Base-by-base conservation (phyloP, 2,329 filamentous ascomycete genomes). In the Diaporthe vaccinii region DNA sequence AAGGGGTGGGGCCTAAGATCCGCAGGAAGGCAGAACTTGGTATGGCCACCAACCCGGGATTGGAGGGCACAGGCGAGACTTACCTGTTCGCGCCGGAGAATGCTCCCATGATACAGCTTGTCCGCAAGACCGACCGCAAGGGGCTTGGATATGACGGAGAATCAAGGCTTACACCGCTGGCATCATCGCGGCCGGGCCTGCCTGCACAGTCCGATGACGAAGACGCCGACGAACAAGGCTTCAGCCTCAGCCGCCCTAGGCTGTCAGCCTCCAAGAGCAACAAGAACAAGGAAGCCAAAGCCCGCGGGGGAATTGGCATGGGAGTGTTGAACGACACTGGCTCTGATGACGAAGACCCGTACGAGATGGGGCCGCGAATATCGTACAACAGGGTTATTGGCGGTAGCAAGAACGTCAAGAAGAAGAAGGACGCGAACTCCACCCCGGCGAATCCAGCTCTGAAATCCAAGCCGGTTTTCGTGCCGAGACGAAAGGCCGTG, bases 331-430 rank as follows among this genome's bases (percentile, higher is more conserved):
- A 98, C 80, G 96, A 98, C 78, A 97, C 93, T 28, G 96, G 95
- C 15, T 98, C 96, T 6, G 97, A 98, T 78, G 96, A 98, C 61
- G 97, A 98, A 80, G 96, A 98, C 80, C 94, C 95, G 0, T 98
- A 98, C 81, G 94, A 96, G 75, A 93, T 98, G 72, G 96, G 96
- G 0, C 97, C 97, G 0, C 93, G 92, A 78, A 97, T 98, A 82
- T 95, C 93, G 17, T 98, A 98, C 83, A 98, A 94, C 79, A 91
- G 92, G 55, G 89, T 93, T 7, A 91, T 98, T 76, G 95, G 95
- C 25, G 93, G 93, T 0, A 93, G 96, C 77, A 98, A 94, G 83
- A 93, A 93, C 82, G 96, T 95, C 82, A 94, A 90, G 79, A 92
- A 93, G 80, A 91, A 90, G 57, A 87, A 88, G 75, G 82, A 81